Conservation (phyloP, 1,284 basidiomycete genomes). For the Testicularia cyperi region DNA sequence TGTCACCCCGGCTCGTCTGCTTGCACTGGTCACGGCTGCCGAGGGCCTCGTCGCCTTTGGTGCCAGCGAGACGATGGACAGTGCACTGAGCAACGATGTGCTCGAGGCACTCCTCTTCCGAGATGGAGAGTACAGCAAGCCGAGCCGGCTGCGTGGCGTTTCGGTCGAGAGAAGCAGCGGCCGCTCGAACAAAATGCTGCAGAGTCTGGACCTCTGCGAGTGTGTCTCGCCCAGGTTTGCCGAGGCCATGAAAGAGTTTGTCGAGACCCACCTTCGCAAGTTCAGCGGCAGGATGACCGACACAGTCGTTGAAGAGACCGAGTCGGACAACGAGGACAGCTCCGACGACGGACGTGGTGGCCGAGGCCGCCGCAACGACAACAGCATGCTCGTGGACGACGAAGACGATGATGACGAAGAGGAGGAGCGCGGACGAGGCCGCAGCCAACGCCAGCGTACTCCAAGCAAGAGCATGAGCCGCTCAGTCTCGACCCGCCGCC, state of each 20-base stretch:
- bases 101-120: conserved; percentile 57
- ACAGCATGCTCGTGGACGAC: conserved; percentile 61
- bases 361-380: too few relatives aligned
- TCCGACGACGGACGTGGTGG: too few relatives aligned
- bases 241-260: conserved; percentile 79
- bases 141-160: conserved; percentile 49
- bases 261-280: conserved; percentile 68
- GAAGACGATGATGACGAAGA: conserved; percentile 66
- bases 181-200: conserved; percentile 63
- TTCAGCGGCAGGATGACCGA: conserved; percentile 58
- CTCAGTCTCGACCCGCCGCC: conserved; percentile 62
- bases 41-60: conserved; percentile 55
- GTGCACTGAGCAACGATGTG: conserved; percentile 52
- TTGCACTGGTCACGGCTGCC: conserved; percentile 53
- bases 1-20: conserved; percentile 82
- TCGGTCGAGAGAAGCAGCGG: conserved; percentile 46
- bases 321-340: conserved; percentile 16
- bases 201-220: conserved; percentile 89
- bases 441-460: conserved; percentile 21
- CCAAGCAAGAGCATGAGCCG: conserved; percentile 58
- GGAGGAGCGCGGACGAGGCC: conserved; percentile 60
- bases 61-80: conserved; percentile 58
- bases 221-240: conserved; percentile 88
- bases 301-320: conserved; percentile 40
- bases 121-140: conserved; percentile 49